phyloP scores from a whole-genome alignment of 306 rosid genomes.

The Carpinus fangiana region DNA sequence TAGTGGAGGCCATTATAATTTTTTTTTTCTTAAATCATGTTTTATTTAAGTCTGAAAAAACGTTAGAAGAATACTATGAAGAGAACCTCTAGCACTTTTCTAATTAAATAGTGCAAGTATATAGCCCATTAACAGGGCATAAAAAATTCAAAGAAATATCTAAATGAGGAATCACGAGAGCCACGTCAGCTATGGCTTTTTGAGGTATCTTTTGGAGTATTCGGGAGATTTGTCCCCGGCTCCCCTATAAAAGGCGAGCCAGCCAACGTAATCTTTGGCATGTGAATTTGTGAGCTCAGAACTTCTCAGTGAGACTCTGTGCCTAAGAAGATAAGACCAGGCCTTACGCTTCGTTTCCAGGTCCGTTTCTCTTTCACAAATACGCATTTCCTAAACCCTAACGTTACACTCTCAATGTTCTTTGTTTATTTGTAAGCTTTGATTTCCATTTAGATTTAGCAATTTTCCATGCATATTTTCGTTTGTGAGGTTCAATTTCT shows the following conservation, averaged over 20 bases:
- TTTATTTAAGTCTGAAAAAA: too few species aligned
- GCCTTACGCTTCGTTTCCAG: slow-evolving; percentile 13
- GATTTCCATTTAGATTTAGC: not conserved
- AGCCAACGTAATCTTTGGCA: not conserved
- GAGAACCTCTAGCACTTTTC: too few species aligned
- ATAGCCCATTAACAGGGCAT: too few species aligned
- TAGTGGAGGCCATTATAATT: too few species aligned
- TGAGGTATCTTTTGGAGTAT: not conserved
- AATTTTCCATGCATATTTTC: not conserved
- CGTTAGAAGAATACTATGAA: too few species aligned
- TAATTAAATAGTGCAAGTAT: too few species aligned
- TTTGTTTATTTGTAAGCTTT: not conserved
- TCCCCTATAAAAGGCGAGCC: slow-evolving; percentile 22
- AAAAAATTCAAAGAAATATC: slow-evolving; percentile 10
- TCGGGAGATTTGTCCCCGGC: not conserved
- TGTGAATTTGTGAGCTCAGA: not conserved
- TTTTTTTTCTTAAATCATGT: too few species aligned
- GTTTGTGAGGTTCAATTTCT: not conserved
- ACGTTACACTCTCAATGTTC: not conserved
- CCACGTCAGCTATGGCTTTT: slow-evolving; percentile 24
- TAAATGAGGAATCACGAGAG: slow-evolving; percentile 17
- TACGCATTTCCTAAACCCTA: not conserved
- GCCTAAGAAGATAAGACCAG: slow-evolving; percentile 30
- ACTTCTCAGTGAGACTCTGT: not conserved
- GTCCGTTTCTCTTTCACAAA: slow-evolving; percentile 14